Evolutionary conservation across 163 green algal species (phyloP).

Genomic region (Chlamydomonas reinhardtii): DNA sequence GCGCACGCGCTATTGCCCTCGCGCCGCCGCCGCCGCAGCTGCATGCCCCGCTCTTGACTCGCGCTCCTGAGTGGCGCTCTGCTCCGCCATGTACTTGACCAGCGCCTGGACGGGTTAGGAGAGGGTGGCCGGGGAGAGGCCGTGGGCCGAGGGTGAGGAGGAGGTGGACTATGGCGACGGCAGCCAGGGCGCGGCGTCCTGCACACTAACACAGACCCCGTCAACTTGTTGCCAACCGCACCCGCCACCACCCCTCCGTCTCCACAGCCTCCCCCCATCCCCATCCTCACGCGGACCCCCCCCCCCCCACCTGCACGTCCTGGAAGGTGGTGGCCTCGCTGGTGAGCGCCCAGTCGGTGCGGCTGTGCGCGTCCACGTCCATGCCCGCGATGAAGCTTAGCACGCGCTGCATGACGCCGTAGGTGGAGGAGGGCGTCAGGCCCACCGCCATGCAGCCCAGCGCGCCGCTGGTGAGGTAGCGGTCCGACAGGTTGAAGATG

Average conservation of each 20-base stretch:
- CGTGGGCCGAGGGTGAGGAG: no score
- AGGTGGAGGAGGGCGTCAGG: slow-evolving; percentile 50
- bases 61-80: slow-evolving; percentile 30
- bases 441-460: slow-evolving; percentile 52
- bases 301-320: slow-evolving; percentile 41
- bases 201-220: no score
- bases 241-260: background rate
- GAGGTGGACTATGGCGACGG: no score
- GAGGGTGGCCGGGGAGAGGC: no score
- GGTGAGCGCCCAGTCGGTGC: slow-evolving; percentile 14
- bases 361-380: slow-evolving; percentile 1
- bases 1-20: no score
- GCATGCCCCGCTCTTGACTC: slow-evolving; percentile 3
- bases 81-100: slow-evolving; percentile 61
- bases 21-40: background rate
- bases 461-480: slow-evolving; percentile 39
- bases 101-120: slow-evolving; percentile 9
- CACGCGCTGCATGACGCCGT: slow-evolving; percentile 47
- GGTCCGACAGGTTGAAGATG: slow-evolving; percentile 70
- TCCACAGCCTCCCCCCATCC: background rate
- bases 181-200: no score
- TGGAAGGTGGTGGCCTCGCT: slow-evolving; percentile 37
- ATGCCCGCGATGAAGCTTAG: slow-evolving; percentile 20
- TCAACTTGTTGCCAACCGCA: background rate
- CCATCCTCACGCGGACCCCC: background rate